Base-by-base conservation (phyloP, 139 green algal genomes). In the Coelastrella sp. region DNA sequence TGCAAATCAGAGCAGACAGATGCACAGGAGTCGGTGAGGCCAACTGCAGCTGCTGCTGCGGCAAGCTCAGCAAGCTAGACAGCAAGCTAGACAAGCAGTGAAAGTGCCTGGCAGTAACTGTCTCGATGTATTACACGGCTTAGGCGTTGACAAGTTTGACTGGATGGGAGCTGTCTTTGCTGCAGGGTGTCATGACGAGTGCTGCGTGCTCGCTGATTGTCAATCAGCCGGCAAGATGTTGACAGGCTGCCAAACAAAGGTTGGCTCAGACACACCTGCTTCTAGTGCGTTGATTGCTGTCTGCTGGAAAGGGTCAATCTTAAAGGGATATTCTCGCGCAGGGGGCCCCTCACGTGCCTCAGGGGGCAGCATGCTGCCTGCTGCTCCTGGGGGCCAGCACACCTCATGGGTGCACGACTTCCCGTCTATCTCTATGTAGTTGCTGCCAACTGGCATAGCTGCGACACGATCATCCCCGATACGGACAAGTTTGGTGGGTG, bases 301-400 rank as follows among this genome's bases (percentile, higher is more conserved):
- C 3, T 93, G 82, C 76, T 99, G 97, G 86, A 99, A 99, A 14
- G 96, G 95, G 90, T 99, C 97, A n/a, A 99, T 88, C 32, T 78
- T 89, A 85, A 99, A 99, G 0, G 96, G 95, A 89, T 98, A 99
- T 83, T 95, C 60, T 73, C 97, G 96, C 0, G 96, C 97, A 68
- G 94, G 93, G 0, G 92, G 83, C 2, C 88, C 92, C 10, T 90
- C 56, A 5, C 88, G 74, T 56, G 73, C 47, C 5, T 81, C n/a
- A 5, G 96, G 95, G 3, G 96, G 95, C 76, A 91, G 47, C 71
- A n/a, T 47, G 5, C 83, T 94, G 66, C 94, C 93, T 23, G 94
- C n/a, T 77, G 88, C 20, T 7, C 82, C 77, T 83, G 56, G 16
- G 5, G 96, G 96, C 96, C 95, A 98, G 2, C 92, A 95, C 59